Percentiles rank a stretch among this genome's conserved stretches.
phyloP scores from a whole-genome alignment of 2,329 filamentous ascomycete species.

The Sporothrix brasiliensis region DNA sequence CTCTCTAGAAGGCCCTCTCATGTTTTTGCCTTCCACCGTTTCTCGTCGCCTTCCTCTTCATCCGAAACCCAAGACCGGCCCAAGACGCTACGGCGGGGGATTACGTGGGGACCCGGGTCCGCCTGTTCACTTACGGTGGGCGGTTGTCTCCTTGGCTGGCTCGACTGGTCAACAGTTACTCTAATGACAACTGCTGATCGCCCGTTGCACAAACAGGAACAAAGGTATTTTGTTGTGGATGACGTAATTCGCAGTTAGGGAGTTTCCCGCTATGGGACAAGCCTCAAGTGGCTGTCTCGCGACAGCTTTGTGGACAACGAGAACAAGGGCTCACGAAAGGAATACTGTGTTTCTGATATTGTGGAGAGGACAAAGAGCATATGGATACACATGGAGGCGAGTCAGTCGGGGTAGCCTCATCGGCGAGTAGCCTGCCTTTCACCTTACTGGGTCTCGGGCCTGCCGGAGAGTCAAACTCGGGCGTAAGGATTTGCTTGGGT shows the following conservation, averaged over 20 bases:
- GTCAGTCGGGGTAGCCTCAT: no score
- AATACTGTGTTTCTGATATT: background rate
- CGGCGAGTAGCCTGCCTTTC: no score
- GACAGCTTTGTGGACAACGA: background rate
- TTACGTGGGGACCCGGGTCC: conserved; percentile 15
- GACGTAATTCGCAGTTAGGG: background rate
- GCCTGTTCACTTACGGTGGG: background rate
- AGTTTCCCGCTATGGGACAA: background rate
- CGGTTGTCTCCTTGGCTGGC: background rate
- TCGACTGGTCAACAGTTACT: background rate
- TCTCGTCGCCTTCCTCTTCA: no score
- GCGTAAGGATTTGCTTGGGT: no score
- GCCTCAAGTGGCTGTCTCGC: background rate
- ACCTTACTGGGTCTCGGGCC: no score
- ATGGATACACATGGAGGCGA: background rate
- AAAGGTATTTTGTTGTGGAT: conserved; percentile 7
- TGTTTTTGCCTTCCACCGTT: no score
- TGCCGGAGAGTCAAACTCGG: no score
- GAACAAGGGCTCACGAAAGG: background rate
- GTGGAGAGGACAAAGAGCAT: background rate
- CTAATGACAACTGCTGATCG: background rate
- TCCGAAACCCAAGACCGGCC: background rate
- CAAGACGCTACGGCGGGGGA: conserved; percentile 4
- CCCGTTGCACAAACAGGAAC: background rate
- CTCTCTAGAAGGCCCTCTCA: no score